Percentiles rank a stretch among this genome's conserved stretches.
Evolutionary conservation across 768 basidiomycete genomes (phyloP).

Genomic region (Suillus bovinus): DNA sequence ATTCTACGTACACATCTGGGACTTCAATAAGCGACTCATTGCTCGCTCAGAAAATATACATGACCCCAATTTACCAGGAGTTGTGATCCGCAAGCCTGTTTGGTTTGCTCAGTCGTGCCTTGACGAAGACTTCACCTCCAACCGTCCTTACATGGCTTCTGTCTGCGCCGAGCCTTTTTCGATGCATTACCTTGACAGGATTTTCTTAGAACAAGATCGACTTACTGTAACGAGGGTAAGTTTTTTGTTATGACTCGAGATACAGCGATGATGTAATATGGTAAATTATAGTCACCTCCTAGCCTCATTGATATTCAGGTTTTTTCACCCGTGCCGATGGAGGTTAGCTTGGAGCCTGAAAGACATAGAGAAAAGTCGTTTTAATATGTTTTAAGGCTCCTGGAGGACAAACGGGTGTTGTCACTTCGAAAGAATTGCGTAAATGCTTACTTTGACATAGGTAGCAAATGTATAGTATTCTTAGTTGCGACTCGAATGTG

Average conservation of each 20-base stretch:
- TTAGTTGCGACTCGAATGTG: not conserved
- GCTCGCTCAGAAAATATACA: not conserved
- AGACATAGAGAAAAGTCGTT: not conserved
- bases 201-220: not conserved
- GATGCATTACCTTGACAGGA: not conserved
- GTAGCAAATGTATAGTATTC: no score
- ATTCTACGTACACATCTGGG: conserved; percentile 6
- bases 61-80: not conserved
- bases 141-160: not conserved
- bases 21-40: conserved; percentile 1
- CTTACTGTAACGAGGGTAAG: not conserved
- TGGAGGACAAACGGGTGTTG: not conserved
- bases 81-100: not conserved
- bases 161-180: not conserved
- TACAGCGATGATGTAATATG: not conserved
- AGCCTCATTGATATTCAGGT: not conserved
- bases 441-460: not conserved
- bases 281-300: not conserved
- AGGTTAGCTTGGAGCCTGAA: not conserved
- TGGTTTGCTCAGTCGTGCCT: not conserved
- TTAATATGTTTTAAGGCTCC: not conserved
- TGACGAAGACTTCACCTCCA: not conserved
- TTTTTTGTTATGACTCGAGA: not conserved
- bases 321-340: not conserved
- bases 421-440: not conserved